Conservation (phyloP, 2,329 filamentous ascomycete genomes). For the Exophiala alcalophila region DNA sequence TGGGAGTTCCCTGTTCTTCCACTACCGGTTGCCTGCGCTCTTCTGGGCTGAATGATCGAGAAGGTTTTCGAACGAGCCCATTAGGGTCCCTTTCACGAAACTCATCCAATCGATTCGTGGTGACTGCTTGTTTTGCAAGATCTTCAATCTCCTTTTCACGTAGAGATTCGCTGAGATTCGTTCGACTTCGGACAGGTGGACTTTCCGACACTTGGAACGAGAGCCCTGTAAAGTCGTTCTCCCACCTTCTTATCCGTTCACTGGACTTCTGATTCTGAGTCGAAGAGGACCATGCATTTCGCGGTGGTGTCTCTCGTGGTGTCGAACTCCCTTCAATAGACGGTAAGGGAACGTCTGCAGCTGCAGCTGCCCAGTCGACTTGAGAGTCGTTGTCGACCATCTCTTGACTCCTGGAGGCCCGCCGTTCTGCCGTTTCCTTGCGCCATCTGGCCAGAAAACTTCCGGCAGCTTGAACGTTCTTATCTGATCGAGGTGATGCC, state of each 20-base stretch:
- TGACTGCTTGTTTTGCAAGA: conserved; percentile 25
- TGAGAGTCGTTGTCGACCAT: conserved; percentile 17
- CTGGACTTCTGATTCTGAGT: conserved; percentile 22
- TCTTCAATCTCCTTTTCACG: conserved; percentile 30
- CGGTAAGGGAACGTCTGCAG: conserved; percentile 26
- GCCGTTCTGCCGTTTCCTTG: conserved; percentile 17
- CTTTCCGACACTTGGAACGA: conserved; percentile 36
- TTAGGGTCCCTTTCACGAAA: conserved; percentile 25
- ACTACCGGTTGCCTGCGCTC: conserved; percentile 17
- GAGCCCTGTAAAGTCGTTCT: conserved; percentile 34
- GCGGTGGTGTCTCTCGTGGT: conserved; percentile 26
- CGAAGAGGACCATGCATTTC: conserved; percentile 20
- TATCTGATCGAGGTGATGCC: neutral
- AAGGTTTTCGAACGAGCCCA: conserved; percentile 24
- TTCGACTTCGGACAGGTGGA: conserved; percentile 32
- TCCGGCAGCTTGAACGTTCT: conserved; percentile 7
- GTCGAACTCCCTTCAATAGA: conserved; percentile 25
- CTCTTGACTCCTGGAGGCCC: conserved; percentile 4
- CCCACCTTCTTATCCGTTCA: conserved; percentile 30
- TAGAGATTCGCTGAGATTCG: conserved; percentile 22
- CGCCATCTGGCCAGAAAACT: conserved; percentile 23
- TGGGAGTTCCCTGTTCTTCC: too few relatives aligned
- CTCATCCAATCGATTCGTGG: conserved; percentile 27
- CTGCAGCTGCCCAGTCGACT: conserved; percentile 29
- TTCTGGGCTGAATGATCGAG: conserved; percentile 20